Evolutionary conservation across 352 stramenopile genomes (phyloP).

Genomic region (Globisporangium nunn): DNA sequence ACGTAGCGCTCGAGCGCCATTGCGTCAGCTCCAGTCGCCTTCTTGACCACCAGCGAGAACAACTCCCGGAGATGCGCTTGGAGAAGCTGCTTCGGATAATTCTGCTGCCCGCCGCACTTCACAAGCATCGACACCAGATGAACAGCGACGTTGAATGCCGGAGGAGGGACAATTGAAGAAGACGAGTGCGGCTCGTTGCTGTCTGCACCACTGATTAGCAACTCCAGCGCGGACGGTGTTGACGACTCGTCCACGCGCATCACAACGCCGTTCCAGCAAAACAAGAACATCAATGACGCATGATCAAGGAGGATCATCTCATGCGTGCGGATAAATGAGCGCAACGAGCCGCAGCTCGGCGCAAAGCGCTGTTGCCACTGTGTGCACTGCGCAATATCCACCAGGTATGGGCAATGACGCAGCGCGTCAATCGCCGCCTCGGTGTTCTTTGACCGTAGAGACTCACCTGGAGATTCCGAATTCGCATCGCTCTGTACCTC

Average conservation of each 20-base stretch:
- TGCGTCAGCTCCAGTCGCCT: background rate
- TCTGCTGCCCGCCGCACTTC: conserved; percentile 34
- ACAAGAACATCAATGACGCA: conserved; percentile 56
- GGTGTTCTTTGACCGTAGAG: conserved; percentile 24
- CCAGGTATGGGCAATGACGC: conserved; percentile 46
- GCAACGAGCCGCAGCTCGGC: conserved; percentile 49
- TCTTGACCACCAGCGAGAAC: conserved; percentile 8
- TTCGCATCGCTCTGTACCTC: conserved; percentile 1
- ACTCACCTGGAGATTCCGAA: conserved; percentile 34
- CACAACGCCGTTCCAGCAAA: conserved; percentile 51
- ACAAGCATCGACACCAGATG: conserved; percentile 61
- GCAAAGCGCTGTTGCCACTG: conserved; percentile 54
- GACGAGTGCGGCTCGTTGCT: background rate
- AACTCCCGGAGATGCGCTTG: conserved; percentile 52
- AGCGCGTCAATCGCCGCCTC: conserved; percentile 41
- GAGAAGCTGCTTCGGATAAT: conserved; percentile 64
- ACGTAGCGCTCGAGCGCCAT: conserved; percentile 22
- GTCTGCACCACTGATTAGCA: conserved; percentile 2
- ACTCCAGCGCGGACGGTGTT: conserved; percentile 44
- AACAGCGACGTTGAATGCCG: conserved; percentile 27
- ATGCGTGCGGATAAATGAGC: conserved; percentile 68
- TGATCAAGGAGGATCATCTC: conserved; percentile 81
- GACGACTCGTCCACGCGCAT: conserved; percentile 53
- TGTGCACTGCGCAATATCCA: conserved; percentile 52
- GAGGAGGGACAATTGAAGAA: background rate